A percentile compares a stretch with the other conserved stretches of the same genome.
Evolutionary conservation across 345 rosid species (phyloP).

Genomic region (Eutrema japonicum): DNA sequence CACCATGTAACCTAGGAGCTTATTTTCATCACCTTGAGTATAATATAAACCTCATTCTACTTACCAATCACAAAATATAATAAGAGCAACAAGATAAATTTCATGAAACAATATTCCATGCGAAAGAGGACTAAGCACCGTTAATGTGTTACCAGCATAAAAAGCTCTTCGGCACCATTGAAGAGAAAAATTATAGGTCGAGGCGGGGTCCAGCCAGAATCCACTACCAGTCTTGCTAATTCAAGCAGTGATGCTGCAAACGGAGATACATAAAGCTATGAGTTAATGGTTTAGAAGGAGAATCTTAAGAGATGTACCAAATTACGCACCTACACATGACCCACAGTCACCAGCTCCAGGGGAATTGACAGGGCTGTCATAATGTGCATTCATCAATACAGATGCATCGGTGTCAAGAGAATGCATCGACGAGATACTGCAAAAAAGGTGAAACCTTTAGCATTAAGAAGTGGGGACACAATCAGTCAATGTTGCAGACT

Average conservation of each 20-base stretch:
- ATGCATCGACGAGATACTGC: constrained; percentile 78
- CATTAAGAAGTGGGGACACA: constrained; percentile 38
- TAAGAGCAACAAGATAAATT: not conserved
- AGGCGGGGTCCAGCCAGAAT: constrained; percentile 88
- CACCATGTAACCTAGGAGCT: constrained; percentile 2
- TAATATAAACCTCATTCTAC: constrained; percentile 19
- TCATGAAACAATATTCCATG: constrained; percentile 8
- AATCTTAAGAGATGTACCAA: constrained; percentile 3
- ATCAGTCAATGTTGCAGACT: constrained; percentile 11
- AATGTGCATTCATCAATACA: constrained; percentile 92
- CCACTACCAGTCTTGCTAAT: constrained; percentile 76
- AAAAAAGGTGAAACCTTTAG: not conserved
- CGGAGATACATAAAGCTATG: constrained; percentile 24
- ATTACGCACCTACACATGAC: constrained; percentile 85
- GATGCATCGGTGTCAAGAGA: constrained; percentile 72
- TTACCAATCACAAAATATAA: constrained; percentile 27
- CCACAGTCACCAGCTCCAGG: constrained; percentile 99
- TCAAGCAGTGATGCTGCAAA: constrained; percentile 90
- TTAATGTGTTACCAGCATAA: constrained; percentile 64
- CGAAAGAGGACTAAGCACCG: constrained; percentile 11
- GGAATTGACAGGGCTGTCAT: constrained; percentile 87
- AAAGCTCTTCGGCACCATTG: constrained; percentile 96
- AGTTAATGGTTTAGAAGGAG: constrained; percentile 22
- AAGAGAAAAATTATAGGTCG: constrained; percentile 87
- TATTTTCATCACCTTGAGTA: constrained; percentile 20